Evolutionary conservation across 176 grass and related monocot genomes (phyloP).

Genomic region (Leersia perrieri): DNA sequence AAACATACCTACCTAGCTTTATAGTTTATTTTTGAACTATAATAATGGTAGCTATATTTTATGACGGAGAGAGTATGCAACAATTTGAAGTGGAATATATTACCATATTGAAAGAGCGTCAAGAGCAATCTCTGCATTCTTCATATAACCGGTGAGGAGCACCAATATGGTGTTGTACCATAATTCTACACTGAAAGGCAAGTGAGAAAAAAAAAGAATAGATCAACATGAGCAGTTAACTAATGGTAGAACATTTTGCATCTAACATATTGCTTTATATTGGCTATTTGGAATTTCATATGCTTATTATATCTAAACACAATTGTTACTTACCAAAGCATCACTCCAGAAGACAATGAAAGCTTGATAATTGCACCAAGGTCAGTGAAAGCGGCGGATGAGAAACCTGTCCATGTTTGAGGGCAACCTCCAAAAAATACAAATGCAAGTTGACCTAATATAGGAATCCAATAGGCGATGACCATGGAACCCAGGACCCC

Average conservation of each 20-base stretch:
- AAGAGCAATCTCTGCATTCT: slow-evolving; percentile 75
- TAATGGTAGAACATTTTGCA: too few species aligned
- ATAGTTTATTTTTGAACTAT: too few species aligned
- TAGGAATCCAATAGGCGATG: slow-evolving; percentile 61
- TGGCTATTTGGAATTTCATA: not conserved
- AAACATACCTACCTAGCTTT: too few species aligned
- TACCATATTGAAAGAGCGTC: slow-evolving; percentile 97
- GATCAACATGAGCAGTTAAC: too few species aligned
- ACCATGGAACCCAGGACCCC: slow-evolving; percentile 67
- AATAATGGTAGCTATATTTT: too few species aligned
- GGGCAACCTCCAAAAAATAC: slow-evolving; percentile 75
- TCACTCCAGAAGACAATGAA: slow-evolving; percentile 72
- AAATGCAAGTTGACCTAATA: slow-evolving; percentile 48
- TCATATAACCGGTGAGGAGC: slow-evolving; percentile 80
- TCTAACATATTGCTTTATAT: not conserved
- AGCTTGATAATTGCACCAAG: too few species aligned
- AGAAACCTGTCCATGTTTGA: slow-evolving; percentile 68
- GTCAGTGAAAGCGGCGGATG: slow-evolving; percentile 42
- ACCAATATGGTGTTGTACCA: slow-evolving; percentile 89
- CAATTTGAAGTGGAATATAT: not conserved
- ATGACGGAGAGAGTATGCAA: too few species aligned
- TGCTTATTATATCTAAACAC: not conserved
- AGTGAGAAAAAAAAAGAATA: slow-evolving; percentile 7
- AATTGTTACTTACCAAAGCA: slow-evolving; percentile 65
- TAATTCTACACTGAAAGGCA: slow-evolving; percentile 62